Conservation (phyloP, 1,139 yeast species). For the Blastobotrys aristatus region DNA sequence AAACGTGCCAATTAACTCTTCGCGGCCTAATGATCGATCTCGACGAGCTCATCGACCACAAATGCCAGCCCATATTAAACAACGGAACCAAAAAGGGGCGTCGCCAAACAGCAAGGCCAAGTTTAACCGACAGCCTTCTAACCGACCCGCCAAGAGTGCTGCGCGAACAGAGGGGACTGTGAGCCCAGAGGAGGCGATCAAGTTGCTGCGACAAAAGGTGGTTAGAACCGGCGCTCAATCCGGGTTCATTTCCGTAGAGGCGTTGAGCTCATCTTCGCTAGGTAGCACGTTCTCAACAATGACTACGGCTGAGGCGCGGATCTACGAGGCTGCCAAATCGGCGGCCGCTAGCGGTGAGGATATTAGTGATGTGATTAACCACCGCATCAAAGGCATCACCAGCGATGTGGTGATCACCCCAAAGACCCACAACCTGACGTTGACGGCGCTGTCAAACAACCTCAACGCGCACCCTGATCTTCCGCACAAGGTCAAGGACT, state of each 20-base stretch:
- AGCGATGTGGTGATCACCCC: conserved; percentile 16
- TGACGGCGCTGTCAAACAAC: conserved; percentile 19
- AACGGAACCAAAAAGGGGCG: not conserved
- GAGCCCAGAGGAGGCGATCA: conserved; percentile 3
- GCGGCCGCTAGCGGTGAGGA: not conserved
- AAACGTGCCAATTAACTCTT: conserved; percentile 1
- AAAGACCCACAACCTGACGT: conserved; percentile 14
- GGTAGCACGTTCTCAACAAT: conserved; percentile 7
- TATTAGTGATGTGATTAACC: conserved; percentile 17
- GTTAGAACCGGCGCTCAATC: not conserved
- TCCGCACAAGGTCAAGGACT: conserved; percentile 22
- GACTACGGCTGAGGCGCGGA: conserved; percentile 13
- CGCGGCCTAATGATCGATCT: not conserved
- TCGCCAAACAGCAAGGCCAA: not conserved
- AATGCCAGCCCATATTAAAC: conserved; percentile 1
- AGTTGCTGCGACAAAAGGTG: conserved; percentile 2
- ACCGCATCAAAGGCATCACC: conserved; percentile 21
- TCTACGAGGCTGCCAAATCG: conserved; percentile 15
- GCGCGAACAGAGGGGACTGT: not conserved
- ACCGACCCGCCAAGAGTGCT: not conserved
- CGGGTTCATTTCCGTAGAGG: conserved; percentile 10
- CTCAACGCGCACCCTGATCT: conserved; percentile 26
- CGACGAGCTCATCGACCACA: conserved; percentile 3
- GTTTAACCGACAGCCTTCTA: not conserved
- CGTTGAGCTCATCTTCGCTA: conserved; percentile 8